Evolutionary conservation across 257 asterid genomes (phyloP).

Genomic region (Perilla frutescens): DNA sequence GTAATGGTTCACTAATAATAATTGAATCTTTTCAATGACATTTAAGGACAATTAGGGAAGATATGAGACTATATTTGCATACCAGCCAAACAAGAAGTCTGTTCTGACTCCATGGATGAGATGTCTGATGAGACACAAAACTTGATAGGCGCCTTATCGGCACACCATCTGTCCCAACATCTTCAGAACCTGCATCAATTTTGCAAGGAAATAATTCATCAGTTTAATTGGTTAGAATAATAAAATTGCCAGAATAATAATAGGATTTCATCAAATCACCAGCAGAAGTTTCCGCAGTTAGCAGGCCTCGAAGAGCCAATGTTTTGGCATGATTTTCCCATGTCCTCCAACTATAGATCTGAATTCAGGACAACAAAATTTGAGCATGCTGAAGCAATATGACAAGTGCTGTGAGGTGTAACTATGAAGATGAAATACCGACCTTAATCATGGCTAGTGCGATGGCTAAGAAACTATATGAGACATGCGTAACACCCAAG

Average conservation of each 20-base stretch:
- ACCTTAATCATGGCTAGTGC: slow-evolving; percentile 94
- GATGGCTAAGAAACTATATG: slow-evolving; percentile 77
- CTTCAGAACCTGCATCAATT: slow-evolving; percentile 51
- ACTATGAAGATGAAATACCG: slow-evolving; percentile 26
- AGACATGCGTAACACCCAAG: slow-evolving; percentile 80
- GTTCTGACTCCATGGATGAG: slow-evolving; percentile 96
- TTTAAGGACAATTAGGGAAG: neutral
- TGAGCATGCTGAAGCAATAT: slow-evolving; percentile 5
- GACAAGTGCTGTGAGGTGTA: slow-evolving; percentile 13
- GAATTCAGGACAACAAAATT: slow-evolving; percentile 23
- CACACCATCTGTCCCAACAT: slow-evolving; percentile 40
- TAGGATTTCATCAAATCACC: slow-evolving; percentile 34
- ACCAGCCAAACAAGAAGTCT: slow-evolving; percentile 95
- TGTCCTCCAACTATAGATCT: slow-evolving; percentile 93
- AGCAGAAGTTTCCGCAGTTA: slow-evolving; percentile 47
- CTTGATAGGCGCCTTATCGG: slow-evolving; percentile 68
- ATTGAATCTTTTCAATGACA: slow-evolving; percentile 4
- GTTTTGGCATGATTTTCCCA: slow-evolving; percentile 91
- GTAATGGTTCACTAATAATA: slow-evolving; percentile 15
- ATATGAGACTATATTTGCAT: slow-evolving; percentile 19
- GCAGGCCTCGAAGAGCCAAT: slow-evolving; percentile 69
- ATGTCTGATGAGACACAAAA: slow-evolving; percentile 67
- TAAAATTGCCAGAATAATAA: neutral
- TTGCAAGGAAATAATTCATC: neutral
- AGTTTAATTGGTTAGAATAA: slow-evolving; percentile 12